Evolutionary conservation across 148 eudicot species (phyloP).

Genomic region (Heliosperma pusillum): DNA sequence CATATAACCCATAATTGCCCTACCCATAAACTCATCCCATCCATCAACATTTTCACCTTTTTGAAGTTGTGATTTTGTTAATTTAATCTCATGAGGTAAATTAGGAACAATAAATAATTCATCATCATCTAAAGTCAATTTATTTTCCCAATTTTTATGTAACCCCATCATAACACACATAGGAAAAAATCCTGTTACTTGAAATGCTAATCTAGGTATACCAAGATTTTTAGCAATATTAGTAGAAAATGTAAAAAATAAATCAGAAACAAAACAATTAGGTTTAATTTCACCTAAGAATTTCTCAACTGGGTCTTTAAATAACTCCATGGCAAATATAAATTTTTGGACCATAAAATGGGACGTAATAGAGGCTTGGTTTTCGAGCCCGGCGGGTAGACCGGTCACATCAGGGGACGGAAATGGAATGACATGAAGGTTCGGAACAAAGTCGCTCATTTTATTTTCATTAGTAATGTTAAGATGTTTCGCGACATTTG

Average conservation of each 20-base stretch:
- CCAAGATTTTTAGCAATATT: constrained; percentile 28
- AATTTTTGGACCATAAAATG: constrained; percentile 14
- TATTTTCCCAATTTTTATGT: constrained; percentile 22
- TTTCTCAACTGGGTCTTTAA: constrained; percentile 35
- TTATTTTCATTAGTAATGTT: background rate
- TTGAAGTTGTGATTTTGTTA: constrained; percentile 25
- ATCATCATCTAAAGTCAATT: constrained; percentile 29
- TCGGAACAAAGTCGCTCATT: background rate
- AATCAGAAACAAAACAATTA: constrained; percentile 37
- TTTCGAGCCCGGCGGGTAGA: constrained; percentile 37
- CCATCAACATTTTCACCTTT: background rate
- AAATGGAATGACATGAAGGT: constrained; percentile 29
- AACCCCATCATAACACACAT: constrained; percentile 24
- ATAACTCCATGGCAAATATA: constrained; percentile 24
- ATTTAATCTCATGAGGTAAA: constrained; percentile 33
- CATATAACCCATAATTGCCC: background rate
- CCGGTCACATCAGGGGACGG: constrained; percentile 25
- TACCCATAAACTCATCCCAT: background rate
- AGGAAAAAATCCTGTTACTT: constrained; percentile 40
- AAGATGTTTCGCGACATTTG: constrained; percentile 22
- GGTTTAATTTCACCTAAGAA: constrained; percentile 31
- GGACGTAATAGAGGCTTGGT: constrained; percentile 14
- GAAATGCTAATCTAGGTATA: constrained; percentile 49
- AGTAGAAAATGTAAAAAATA: constrained; percentile 46
- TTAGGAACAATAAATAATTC: constrained; percentile 34